Base-by-base conservation (phyloP, 1,139 yeast species). In the Kluyveromyces sp. region DNA sequence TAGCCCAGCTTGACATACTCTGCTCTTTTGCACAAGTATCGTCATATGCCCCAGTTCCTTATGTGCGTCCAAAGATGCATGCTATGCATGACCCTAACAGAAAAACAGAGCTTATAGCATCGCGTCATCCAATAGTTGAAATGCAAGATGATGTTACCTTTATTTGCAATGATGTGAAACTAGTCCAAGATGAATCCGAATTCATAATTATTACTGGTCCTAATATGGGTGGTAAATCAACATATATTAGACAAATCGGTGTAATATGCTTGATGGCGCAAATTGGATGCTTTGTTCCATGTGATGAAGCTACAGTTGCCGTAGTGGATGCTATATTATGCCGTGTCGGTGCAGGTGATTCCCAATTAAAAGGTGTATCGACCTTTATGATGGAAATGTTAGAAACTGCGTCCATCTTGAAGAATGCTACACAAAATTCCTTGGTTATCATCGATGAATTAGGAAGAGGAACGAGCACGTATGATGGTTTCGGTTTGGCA, bases 381-480 rank as follows among this genome's bases (percentile, higher is more conserved):
- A 92, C 98, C 0, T 92, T 92, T 58, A 92, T 92, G 98, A 89
- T 95, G 37, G 98, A 92, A 64, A 92, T 92, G 97, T 73, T 92
- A 51, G 98, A 92, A 61, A 92, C 96, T 33, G 88, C 97, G 0
- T 83, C 95, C 1, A 92, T 92, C 55, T 74, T 92, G 55, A 85
- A 89, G 50, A 80, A 90, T 29, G 96, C 97, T 0, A 82, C 95
- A 0, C 68, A 72, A 29, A 87, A 89, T 54, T 87, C 96, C 2
- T 72, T 92, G 51, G 88, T 92, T 47, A 86, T 92, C 42, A 88
- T 94, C 51, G 98, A 92, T 66, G 98, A 92, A 64, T 72, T 92
- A 50, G 98, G 98, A 5, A 77, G 98, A 59, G 98, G 98, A 33
- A 92, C 98, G 0, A 83, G 95, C 38, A 92, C 98, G 0, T 92